Evolutionary conservation across 2,329 filamentous ascomycete species (phyloP).

Genomic region (Epichloe sp.): DNA sequence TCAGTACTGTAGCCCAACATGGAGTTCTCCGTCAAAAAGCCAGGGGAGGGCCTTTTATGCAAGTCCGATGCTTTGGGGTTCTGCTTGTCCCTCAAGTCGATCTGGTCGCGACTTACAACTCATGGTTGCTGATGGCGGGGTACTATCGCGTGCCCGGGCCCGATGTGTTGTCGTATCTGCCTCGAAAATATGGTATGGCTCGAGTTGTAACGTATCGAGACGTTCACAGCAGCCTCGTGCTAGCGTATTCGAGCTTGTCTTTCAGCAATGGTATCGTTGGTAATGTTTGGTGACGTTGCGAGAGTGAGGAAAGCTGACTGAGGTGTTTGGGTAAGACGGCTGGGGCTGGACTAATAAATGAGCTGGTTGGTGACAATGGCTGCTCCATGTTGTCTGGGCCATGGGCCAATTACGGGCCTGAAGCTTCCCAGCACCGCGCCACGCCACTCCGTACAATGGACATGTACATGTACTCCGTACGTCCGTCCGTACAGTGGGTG

Average conservation of each 20-base stretch:
- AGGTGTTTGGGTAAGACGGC: neutral
- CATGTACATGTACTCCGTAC: too few relatives aligned
- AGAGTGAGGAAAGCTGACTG: neutral
- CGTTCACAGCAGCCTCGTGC: neutral
- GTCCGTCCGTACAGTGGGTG: too few relatives aligned
- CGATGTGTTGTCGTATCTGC: neutral
- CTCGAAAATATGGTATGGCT: neutral
- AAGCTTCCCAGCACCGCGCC: neutral
- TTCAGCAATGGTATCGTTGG: neutral
- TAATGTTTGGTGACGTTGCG: neutral
- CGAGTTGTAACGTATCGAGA: neutral
- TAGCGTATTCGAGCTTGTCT: neutral
- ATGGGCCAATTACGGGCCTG: neutral
- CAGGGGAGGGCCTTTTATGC: neutral
- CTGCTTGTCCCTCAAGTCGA: neutral
- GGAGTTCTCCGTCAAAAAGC: neutral
- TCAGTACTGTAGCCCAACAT: neutral
- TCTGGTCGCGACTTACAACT: slow-evolving; percentile 17
- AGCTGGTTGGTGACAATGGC: too few relatives aligned
- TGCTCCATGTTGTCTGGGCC: neutral
- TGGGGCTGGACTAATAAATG: neutral
- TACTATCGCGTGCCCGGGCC: slow-evolving; percentile 7
- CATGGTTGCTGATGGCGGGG: slow-evolving; percentile 18
- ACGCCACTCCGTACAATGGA: neutral
- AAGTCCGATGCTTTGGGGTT: neutral